A percentile compares a stretch with the other conserved stretches of the same genome.
Evolutionary conservation across 225 moss, liverwort and hornwort species (phyloP).

Genomic region (Physcomitrium patens): DNA sequence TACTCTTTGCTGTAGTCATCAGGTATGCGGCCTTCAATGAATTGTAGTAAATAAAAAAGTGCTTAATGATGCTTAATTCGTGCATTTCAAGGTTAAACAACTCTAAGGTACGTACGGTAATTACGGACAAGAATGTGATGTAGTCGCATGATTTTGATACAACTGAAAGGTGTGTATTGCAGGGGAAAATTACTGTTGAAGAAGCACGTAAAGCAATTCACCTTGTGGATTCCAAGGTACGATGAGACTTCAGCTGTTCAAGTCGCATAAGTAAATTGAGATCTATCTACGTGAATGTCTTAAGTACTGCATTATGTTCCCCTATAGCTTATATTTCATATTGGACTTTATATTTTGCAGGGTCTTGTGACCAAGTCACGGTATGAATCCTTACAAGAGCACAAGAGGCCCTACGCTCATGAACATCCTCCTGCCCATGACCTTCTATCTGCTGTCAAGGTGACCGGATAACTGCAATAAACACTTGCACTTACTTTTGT

Average conservation of each 20-base stretch:
- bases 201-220: conserved; percentile 77
- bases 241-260: conserved; percentile 16
- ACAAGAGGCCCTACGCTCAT: conserved; percentile 79
- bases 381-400: conserved; percentile 71
- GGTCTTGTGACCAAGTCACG: conserved; percentile 80
- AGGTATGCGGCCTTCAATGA: conserved; percentile 35
- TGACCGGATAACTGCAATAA: conserved; percentile 25
- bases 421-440: conserved; percentile 53
- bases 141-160: conserved; percentile 26
- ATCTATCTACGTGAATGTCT: not conserved
- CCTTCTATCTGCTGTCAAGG: conserved; percentile 80
- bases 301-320: conserved; percentile 17
- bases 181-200: conserved; percentile 65
- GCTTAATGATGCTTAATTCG: conserved; percentile 8
- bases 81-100: conserved; percentile 1
- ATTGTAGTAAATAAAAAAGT: too few species aligned
- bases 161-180: conserved; percentile 30
- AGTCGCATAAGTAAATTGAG: not conserved
- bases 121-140: conserved; percentile 13
- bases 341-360: conserved; percentile 41
- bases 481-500: not conserved
- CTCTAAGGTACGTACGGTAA: not conserved
- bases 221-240: conserved; percentile 87
- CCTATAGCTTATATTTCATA: conserved; percentile 1
- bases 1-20: conserved; percentile 33